phyloP scores from a whole-genome alignment of 2,329 filamentous ascomycete genomes.

The Ceratocystiopsis brevicomis region DNA sequence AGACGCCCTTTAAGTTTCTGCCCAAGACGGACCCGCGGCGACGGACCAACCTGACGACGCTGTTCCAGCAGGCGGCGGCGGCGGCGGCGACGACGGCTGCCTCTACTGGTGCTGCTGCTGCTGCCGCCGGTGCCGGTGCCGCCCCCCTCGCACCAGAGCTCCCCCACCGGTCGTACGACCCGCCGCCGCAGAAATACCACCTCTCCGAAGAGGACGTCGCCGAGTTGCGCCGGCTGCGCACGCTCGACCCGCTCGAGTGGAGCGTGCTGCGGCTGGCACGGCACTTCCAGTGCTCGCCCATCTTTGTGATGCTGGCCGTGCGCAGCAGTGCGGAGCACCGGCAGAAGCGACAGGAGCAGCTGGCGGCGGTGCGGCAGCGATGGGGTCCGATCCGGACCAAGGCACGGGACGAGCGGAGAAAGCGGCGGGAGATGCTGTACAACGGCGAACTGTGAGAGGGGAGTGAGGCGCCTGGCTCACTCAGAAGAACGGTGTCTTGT shows the following conservation, averaged over 20 bases:
- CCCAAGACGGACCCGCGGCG: conserved; percentile 36
- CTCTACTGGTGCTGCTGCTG: no score
- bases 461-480: no score
- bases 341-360: conserved; percentile 23
- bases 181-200: conserved; percentile 21
- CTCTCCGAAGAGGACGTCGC: conserved; percentile 35
- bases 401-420: conserved; percentile 35
- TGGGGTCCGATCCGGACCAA: conserved; percentile 38
- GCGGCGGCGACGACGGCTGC: conserved; percentile 2
- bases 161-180: conserved; percentile 1
- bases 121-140: neutral
- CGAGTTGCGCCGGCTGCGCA: conserved; percentile 38
- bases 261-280: conserved; percentile 31
- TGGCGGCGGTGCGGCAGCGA: conserved; percentile 29
- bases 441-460: conserved; percentile 21
- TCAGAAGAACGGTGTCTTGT: neutral
- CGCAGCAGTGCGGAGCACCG: conserved; percentile 29
- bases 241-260: conserved; percentile 34
- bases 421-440: conserved; percentile 33
- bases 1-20: conserved; percentile 50
- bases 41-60: conserved; percentile 25
- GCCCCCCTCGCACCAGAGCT: conserved; percentile 17
- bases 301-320: conserved; percentile 41
- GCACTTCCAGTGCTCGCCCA: conserved; percentile 34
- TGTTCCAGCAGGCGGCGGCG: conserved; percentile 17